Conservation (phyloP, 345 rosid species). For the Lumnitzera racemosa region DNA sequence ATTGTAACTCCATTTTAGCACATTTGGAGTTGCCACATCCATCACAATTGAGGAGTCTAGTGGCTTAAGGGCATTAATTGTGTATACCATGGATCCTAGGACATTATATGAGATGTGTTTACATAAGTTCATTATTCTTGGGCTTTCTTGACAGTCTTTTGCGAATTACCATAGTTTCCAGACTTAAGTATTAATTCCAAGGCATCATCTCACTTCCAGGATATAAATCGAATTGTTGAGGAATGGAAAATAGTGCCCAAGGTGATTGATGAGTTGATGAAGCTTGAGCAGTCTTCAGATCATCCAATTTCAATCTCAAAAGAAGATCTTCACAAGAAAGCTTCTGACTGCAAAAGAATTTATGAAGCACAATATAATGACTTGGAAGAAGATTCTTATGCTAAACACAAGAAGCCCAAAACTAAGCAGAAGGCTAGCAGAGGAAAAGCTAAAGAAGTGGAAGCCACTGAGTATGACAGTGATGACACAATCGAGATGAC, state of each 20-base stretch:
- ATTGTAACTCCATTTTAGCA: too few species aligned
- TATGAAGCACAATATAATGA: slow-evolving; percentile 48
- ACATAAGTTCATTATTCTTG: too few species aligned
- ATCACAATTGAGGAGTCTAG: too few species aligned
- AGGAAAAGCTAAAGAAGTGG: slow-evolving; percentile 11
- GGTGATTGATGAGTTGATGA: slow-evolving; percentile 68
- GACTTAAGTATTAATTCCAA: neutral
- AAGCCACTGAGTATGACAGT: slow-evolving; percentile 47
- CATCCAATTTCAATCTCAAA: slow-evolving; percentile 25
- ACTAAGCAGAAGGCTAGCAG: slow-evolving; percentile 16
- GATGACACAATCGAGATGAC: slow-evolving; percentile 93
- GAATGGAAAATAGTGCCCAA: slow-evolving; percentile 87
- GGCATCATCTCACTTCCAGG: slow-evolving; percentile 26
- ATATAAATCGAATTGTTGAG: slow-evolving; percentile 37
- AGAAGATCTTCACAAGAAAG: slow-evolving; percentile 45
- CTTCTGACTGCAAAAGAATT: slow-evolving; percentile 46
- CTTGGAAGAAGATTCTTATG: slow-evolving; percentile 8
- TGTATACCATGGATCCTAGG: too few species aligned
- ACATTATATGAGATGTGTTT: too few species aligned
- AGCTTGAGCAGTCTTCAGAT: slow-evolving; percentile 27
- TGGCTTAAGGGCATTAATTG: too few species aligned
- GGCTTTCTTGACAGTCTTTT: neutral
- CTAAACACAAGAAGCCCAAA: slow-evolving; percentile 7
- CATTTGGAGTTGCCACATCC: too few species aligned
- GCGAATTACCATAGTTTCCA: neutral